Evolutionary conservation across 176 grass and related monocot species (phyloP).

Genomic region (Urochloa ruziziensis): DNA sequence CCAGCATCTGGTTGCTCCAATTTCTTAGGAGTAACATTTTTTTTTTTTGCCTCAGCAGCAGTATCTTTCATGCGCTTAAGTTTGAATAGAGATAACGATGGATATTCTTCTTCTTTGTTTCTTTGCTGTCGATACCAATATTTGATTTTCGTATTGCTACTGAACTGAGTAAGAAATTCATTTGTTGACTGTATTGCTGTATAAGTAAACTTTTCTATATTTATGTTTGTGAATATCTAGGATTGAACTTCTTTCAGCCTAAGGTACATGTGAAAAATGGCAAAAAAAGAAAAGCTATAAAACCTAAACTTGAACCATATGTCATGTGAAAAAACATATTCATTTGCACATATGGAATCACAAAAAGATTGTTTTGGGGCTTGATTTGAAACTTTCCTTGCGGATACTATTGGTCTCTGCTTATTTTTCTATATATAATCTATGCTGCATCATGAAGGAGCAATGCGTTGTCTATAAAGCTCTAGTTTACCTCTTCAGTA

Average conservation of each 20-base stretch:
- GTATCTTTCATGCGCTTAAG: not conserved
- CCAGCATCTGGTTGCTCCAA: too few relatives aligned
- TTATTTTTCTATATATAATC: not conserved
- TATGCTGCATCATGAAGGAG: too few relatives aligned
- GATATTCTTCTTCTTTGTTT: not conserved
- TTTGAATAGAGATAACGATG: not conserved
- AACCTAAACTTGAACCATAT: not conserved
- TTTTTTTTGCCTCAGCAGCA: too few relatives aligned
- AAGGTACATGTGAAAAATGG: not conserved
- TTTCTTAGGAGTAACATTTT: too few relatives aligned
- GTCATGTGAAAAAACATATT: not conserved
- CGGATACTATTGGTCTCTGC: too few relatives aligned
- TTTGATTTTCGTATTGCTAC: not conserved
- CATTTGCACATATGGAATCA: not conserved
- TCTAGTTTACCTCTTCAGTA: too few relatives aligned
- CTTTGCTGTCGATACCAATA: not conserved
- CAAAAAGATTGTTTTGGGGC: not conserved
- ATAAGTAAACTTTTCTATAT: not conserved
- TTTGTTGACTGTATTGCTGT: not conserved
- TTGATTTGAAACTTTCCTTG: not conserved
- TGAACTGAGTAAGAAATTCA: not conserved
- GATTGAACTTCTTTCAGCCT: not conserved
- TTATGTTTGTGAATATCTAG: not conserved
- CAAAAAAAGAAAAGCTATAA: not conserved
- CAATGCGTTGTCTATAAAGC: too few relatives aligned